Evolutionary conservation across 1,284 basidiomycete genomes (phyloP).

Genomic region (Cryptococcus amylolentus): DNA sequence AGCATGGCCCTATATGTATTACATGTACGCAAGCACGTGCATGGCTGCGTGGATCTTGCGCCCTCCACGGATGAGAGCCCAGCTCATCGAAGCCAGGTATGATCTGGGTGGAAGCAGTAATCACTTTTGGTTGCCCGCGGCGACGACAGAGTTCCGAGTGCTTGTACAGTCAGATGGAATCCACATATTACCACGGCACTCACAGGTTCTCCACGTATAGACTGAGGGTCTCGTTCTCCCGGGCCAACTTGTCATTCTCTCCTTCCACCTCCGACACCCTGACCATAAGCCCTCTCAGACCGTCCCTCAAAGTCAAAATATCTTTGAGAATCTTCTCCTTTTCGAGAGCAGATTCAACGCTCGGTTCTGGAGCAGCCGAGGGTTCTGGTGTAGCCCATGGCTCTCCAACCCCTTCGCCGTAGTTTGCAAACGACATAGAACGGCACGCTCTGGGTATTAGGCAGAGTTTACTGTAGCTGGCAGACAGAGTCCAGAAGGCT

Average conservation of each 20-base stretch:
- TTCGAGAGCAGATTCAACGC: slow-evolving; percentile 36
- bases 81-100: not conserved
- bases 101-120: not conserved
- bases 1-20: too few relatives aligned
- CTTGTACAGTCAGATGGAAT: slow-evolving; percentile 14
- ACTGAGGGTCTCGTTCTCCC: slow-evolving; percentile 46
- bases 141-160: slow-evolving; percentile 48
- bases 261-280: slow-evolving; percentile 38
- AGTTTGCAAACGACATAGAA: slow-evolving; percentile 8
- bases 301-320: slow-evolving; percentile 39
- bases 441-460: too few relatives aligned
- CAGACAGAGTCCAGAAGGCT: not conserved
- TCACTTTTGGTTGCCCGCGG: slow-evolving; percentile 38
- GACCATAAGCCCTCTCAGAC: slow-evolving; percentile 40
- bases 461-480: not conserved
- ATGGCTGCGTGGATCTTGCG: too few relatives aligned
- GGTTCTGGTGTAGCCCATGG: slow-evolving; percentile 8
- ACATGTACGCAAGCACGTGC: too few relatives aligned
- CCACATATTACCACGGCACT: slow-evolving; percentile 9
- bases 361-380: slow-evolving; percentile 16
- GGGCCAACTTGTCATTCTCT: slow-evolving; percentile 44
- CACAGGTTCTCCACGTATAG: slow-evolving; percentile 49
- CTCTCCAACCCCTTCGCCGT: slow-evolving; percentile 1
- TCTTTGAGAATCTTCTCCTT: slow-evolving; percentile 46
- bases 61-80: too few relatives aligned